Percentiles rank a stretch among this genome's conserved stretches.
phyloP scores from a whole-genome alignment of 2,329 filamentous ascomycete genomes.

The Fusarium albosuccineum region DNA sequence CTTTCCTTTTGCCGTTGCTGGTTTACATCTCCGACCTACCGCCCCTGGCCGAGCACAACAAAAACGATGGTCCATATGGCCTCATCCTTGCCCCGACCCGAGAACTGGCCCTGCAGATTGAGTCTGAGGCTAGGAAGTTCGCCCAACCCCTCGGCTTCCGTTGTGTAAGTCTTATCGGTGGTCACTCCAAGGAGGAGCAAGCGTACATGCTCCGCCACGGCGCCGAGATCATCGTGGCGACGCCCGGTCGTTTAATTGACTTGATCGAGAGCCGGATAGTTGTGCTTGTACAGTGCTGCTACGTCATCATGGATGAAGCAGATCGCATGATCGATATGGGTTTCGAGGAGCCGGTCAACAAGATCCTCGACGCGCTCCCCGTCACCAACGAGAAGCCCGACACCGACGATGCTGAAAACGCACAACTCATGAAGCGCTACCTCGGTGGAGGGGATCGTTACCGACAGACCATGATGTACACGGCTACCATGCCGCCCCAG shows the following conservation, averaged over 20 bases:
- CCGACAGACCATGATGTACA: constrained; percentile 99
- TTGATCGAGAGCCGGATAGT: constrained; percentile 94
- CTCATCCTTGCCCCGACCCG: constrained; percentile 96
- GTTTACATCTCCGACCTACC: constrained; percentile 95
- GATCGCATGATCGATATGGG: constrained; percentile 99
- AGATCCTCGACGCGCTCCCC: constrained; percentile 94
- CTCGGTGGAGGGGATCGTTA: constrained; percentile 83
- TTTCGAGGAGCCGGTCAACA: constrained; percentile 97
- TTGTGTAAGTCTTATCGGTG: constrained; percentile 97
- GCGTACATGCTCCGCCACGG: constrained; percentile 90
- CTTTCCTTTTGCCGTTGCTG: constrained; percentile 90
- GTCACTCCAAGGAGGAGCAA: constrained; percentile 94
- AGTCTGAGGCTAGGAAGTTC: constrained; percentile 93
- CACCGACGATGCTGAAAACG: constrained; percentile 89
- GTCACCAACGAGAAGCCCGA: constrained; percentile 96
- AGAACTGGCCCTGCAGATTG: constrained; percentile 97
- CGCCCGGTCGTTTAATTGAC: constrained; percentile 94
- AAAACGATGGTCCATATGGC: constrained; percentile 96
- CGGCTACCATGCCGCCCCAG: constrained; percentile 93
- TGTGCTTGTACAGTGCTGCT: constrained; percentile 96
- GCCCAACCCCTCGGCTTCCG: constrained; percentile 91
- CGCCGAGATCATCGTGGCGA: constrained; percentile 98
- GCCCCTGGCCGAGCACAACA: constrained; percentile 84
- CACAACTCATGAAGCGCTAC: constrained; percentile 84
- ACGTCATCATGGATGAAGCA: constrained; percentile 99